These are phyloP conservation scores for Vitellaria paradoxa DNA, from an alignment of 179 eudicot species.

Conservation along the genomic window DNA sequence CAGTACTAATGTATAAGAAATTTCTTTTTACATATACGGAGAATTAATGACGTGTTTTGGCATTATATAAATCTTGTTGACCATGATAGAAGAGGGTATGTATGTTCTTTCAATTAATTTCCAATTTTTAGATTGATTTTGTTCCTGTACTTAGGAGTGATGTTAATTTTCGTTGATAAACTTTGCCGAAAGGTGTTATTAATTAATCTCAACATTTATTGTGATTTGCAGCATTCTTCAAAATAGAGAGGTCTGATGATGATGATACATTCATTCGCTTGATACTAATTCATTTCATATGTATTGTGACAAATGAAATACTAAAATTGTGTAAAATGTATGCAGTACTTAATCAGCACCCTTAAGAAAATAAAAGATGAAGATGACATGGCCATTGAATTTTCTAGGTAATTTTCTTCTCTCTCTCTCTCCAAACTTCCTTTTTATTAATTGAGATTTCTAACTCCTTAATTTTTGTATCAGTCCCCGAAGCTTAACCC, in stretches of 20 bases:
- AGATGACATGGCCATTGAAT: too few species aligned
- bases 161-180: not conserved
- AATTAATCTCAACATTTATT: not conserved
- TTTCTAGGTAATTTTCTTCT: not conserved
- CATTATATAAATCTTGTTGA: too few species aligned
- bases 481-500: not conserved
- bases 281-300: not conserved
- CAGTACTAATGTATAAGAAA: too few species aligned
- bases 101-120: too few species aligned
- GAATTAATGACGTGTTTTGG: too few species aligned
- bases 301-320: not conserved
- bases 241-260: slow-evolving; percentile 7
- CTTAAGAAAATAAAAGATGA: too few species aligned
- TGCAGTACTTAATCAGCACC: not conserved
- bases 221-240: not conserved
- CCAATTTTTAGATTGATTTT: not conserved
- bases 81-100: too few species aligned
- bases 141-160: not conserved
- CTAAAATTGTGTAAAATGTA: not conserved
- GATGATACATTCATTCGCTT: not conserved
- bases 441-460: not conserved
- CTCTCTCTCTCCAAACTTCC: slow-evolving; percentile 6
- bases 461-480: not conserved
- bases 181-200: not conserved
- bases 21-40: too few species aligned